Percentiles rank a stretch among this genome's conserved stretches.
phyloP scores from a whole-genome alignment of 2,329 filamentous ascomycete species.

The Arthroderma sp. region DNA sequence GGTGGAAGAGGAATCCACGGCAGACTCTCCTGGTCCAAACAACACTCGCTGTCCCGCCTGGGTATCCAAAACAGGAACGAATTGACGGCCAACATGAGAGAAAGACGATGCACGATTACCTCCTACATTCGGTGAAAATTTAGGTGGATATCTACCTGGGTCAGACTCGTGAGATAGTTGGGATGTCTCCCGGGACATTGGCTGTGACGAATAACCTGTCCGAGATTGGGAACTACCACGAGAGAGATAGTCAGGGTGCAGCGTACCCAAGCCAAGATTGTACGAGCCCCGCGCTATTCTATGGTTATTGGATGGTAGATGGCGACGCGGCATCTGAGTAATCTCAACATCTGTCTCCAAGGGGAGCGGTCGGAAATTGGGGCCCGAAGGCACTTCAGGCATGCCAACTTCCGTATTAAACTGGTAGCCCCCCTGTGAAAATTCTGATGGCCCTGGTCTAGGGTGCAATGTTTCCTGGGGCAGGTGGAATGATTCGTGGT shows the following conservation, averaged over 20 bases:
- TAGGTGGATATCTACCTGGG: slow-evolving; percentile 2
- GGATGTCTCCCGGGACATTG: slow-evolving; percentile 19
- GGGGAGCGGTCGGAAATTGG: slow-evolving; percentile 16
- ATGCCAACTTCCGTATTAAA: background rate
- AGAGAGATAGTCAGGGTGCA: slow-evolving; percentile 2
- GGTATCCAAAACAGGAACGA: slow-evolving; percentile 4
- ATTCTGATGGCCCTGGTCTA: slow-evolving; percentile 2
- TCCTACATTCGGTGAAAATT: slow-evolving; percentile 4
- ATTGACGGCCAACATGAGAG: background rate
- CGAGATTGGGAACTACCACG: slow-evolving; percentile 7
- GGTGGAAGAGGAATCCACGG: slow-evolving; percentile 4
- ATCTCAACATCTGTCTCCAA: slow-evolving; percentile 24
- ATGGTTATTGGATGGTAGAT: slow-evolving; percentile 7
- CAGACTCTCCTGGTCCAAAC: slow-evolving; percentile 8
- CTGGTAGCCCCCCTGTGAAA: background rate
- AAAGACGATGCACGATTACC: slow-evolving; percentile 3
- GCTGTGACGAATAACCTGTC: slow-evolving; percentile 16
- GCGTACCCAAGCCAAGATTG: background rate
- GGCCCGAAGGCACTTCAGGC: background rate
- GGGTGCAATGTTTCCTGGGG: too few species aligned
- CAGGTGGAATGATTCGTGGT: too few species aligned
- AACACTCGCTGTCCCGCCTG: slow-evolving; percentile 2
- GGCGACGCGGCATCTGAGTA: slow-evolving; percentile 15
- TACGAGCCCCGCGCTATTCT: background rate
- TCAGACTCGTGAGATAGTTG: slow-evolving; percentile 14